These are phyloP conservation scores for Monilinia polystroma DNA, from an alignment of 2,329 filamentous ascomycete genomes.

Conservation along the genomic window DNA sequence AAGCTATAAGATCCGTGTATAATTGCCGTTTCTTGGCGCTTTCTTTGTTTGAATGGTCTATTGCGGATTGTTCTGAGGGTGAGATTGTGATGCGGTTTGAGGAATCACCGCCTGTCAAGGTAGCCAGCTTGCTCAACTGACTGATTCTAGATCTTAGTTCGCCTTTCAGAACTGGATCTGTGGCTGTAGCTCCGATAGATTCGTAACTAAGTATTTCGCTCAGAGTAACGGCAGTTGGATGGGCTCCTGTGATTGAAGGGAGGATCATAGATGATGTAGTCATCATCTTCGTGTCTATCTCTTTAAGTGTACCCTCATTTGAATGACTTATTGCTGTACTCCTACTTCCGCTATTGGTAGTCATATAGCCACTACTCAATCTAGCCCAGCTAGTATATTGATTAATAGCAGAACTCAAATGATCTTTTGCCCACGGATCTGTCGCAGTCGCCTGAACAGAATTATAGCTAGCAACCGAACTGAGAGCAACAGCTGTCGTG, in stretches of 20 bases:
- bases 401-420: not conserved
- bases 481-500: not conserved
- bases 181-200: not conserved
- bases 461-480: not conserved
- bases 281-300: not conserved
- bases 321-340: not conserved
- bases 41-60: not conserved
- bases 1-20: not conserved
- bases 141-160: not conserved
- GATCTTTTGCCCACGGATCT: not conserved
- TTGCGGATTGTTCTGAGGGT: not conserved
- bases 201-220: not conserved
- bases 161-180: not conserved
- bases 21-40: rapidly evolving
- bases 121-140: not conserved
- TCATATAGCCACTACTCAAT: not conserved
- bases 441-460: not conserved
- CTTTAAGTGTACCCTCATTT: not conserved
- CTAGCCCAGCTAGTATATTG: not conserved
- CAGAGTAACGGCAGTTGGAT: too few species aligned
- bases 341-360: not conserved
- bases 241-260: too few species aligned
- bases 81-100: not conserved
- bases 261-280: not conserved
- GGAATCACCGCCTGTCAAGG: not conserved